Evolutionary conservation across 2,329 filamentous ascomycete species (phyloP), one percentile per base, ranked within the genome.

Genomic region (Colletotrichum sp.): DNA sequence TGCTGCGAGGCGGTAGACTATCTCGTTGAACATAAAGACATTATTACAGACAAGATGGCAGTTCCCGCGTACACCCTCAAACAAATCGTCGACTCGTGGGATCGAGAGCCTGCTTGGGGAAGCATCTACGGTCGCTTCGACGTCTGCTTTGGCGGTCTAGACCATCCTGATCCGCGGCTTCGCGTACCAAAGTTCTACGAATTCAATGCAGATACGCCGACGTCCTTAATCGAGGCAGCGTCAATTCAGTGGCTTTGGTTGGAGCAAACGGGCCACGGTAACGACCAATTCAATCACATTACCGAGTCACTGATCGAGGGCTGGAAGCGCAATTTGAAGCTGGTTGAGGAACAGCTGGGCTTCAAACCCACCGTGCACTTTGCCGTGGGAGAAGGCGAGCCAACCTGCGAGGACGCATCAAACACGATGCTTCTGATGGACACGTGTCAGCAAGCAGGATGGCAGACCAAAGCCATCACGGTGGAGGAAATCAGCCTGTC

Each of bases 41-140:
- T 72, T 3, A 59, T 72, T 13, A 64, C 59, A 2, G 24, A 57
- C 2, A 71, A 72, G 24, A 72, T 72, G 70, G 70, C 63, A 3
- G 34, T 72, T 9, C 70, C 70, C 4, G 34, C 48, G 8, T 72
- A 59, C 63, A 34, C 70, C 2, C 26, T 68, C 8, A 28, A 72
- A 10, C 70, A 72, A 16, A 68, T 72, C 6, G 18, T 12, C 6
- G 63, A 57, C 2, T 28, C 63, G 8, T 72, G 70, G 63, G 26
- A 72, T 6, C 63, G 70, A 6, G 52, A 72, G 24, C 70, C 70
- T 9, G 34, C 70, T 12, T 72, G 70, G 70, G 70, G 70, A 7
- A 72, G 70, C 34, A 67, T 72, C 26, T 72, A 68, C n/a, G 70
- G 70, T 10, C 70, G 70, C 10, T 72, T 72, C 26, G 70, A 72